A percentile compares a stretch with the other conserved stretches of the same genome.
Evolutionary conservation across 441 rosid genomes (phyloP).

Genomic region (Breynia disticha): DNA sequence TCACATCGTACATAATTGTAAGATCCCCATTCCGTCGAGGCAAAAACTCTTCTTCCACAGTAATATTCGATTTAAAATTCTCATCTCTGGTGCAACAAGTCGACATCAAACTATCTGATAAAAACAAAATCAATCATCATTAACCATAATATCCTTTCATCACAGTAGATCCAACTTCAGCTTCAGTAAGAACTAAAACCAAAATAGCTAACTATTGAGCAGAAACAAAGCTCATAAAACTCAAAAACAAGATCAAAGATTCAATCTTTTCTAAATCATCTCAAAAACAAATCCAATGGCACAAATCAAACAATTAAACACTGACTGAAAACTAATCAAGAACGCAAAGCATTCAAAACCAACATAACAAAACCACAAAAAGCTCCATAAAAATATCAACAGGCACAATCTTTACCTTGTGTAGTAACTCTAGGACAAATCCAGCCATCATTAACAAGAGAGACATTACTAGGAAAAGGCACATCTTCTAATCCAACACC

Average conservation of each 20-base stretch:
- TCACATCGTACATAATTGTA: conserved; percentile 82
- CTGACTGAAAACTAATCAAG: not conserved
- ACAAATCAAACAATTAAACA: not conserved
- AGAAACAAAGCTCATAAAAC: too few species aligned
- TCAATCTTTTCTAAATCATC: too few species aligned
- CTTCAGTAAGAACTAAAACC: too few species aligned
- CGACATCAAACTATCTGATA: conserved; percentile 48
- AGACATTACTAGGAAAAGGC: conserved; percentile 58
- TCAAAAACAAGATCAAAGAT: too few species aligned
- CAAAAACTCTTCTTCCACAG: conserved; percentile 39
- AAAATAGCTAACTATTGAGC: too few species aligned
- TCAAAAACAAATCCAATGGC: not conserved
- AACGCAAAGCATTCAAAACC: not conserved
- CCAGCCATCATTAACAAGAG: conserved; percentile 79
- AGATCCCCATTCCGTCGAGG: conserved; percentile 77
- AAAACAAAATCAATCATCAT: not conserved
- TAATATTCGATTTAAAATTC: conserved; percentile 30
- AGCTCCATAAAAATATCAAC: not conserved
- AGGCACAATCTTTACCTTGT: conserved; percentile 36
- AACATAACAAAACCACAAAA: not conserved
- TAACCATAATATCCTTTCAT: too few species aligned
- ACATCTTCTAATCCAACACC: conserved; percentile 49
- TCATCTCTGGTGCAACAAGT: conserved; percentile 56
- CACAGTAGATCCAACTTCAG: too few species aligned
- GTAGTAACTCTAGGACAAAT: conserved; percentile 35